These are phyloP conservation scores for Cyamopsis tetragonoloba DNA, from an alignment of 306 rosid species.

Conservation along the genomic window DNA sequence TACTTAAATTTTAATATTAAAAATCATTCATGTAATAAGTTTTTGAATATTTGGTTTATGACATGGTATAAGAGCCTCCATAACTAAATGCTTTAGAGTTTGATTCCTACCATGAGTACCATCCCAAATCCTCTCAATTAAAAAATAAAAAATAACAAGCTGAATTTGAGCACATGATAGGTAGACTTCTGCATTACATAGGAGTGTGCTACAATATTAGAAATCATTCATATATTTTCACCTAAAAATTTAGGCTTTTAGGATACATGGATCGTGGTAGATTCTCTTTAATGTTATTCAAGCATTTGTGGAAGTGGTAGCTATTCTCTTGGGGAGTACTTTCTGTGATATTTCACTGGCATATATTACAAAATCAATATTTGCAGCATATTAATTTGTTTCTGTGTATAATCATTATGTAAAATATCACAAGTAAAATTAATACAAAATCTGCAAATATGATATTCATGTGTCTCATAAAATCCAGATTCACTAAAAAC, in stretches of 20 bases:
- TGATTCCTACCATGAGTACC: not conserved
- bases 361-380: not conserved
- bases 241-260: not conserved
- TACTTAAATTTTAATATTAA: not conserved
- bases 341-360: not conserved
- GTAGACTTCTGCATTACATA: not conserved
- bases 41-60: not conserved
- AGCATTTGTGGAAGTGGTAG: constrained; percentile 12
- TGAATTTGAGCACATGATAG: not conserved
- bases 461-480: not conserved
- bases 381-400: not conserved
- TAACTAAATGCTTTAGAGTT: not conserved
- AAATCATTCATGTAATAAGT: not conserved
- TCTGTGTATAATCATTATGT: not conserved
- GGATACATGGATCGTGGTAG: not conserved
- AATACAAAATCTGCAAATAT: not conserved
- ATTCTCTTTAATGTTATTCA: not conserved
- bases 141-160: not conserved
- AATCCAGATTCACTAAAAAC: not conserved
- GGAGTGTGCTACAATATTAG: not conserved
- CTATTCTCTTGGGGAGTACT: not conserved
- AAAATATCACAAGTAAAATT: not conserved
- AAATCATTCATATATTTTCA: not conserved
- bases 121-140: not conserved
- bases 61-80: not conserved